Evolutionary conservation across 768 basidiomycete genomes (phyloP).

Genomic region (Tricholoma matsutake): DNA sequence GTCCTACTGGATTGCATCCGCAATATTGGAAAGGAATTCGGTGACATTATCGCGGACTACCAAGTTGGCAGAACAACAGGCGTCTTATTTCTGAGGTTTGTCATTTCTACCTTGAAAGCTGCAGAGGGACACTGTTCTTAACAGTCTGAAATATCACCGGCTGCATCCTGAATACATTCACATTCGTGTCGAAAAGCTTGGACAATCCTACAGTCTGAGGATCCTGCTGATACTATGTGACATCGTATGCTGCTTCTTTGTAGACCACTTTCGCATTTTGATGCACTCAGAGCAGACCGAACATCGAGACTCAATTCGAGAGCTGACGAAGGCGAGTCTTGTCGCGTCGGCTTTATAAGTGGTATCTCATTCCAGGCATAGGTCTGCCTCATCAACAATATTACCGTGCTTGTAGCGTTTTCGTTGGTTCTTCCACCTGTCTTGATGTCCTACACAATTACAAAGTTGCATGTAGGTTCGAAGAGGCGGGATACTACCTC

Average conservation of each 20-base stretch:
- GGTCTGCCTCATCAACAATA: slow-evolving; percentile 88
- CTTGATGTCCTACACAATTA: slow-evolving; percentile 2
- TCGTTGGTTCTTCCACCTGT: slow-evolving; percentile 47
- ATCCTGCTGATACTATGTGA: slow-evolving; percentile 90
- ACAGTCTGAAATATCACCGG: slow-evolving; percentile 89
- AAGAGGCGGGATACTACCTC: slow-evolving; percentile 92
- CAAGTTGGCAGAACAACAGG: slow-evolving; percentile 95
- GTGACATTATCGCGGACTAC: slow-evolving; percentile 91
- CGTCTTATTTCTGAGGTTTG: slow-evolving; percentile 85
- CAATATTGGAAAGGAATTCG: slow-evolving; percentile 91
- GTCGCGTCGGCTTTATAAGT: background rate
- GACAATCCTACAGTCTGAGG: slow-evolving; percentile 75
- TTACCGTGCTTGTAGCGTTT: slow-evolving; percentile 92
- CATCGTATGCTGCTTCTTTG: slow-evolving; percentile 57
- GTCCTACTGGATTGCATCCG: slow-evolving; percentile 84
- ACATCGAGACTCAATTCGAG: slow-evolving; percentile 87
- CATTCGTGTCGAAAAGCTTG: slow-evolving; percentile 83
- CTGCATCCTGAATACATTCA: slow-evolving; percentile 98
- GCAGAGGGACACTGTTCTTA: background rate
- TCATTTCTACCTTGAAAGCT: background rate
- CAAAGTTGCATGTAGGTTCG: slow-evolving; percentile 46
- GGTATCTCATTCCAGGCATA: slow-evolving; percentile 21
- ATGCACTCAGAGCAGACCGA: slow-evolving; percentile 55
- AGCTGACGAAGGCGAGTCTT: slow-evolving; percentile 77
- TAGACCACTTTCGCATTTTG: background rate